Evolutionary conservation across 164 flowering plant species (phyloP), one percentile per base, ranked within the genome.

Genomic region (Vitis labrusca): DNA sequence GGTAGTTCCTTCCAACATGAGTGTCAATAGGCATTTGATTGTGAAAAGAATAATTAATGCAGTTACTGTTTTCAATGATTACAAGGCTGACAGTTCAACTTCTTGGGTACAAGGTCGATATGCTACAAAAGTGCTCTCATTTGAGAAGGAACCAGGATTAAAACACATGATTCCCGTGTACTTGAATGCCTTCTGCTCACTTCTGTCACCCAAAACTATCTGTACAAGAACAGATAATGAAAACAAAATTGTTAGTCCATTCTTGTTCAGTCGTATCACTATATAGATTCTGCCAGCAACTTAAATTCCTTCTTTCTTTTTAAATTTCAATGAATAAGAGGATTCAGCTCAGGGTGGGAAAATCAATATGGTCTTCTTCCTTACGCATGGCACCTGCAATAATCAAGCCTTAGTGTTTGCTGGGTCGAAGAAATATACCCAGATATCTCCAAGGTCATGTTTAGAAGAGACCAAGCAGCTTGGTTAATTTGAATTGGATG

Each of bases 61-160:
- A 9, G 7, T 48, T 55, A 50, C 50, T 12, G 47, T 48, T 44
- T 49, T 60, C 23, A 44, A 58, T 44, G 9, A 65, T 82, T 79
- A 90, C 73, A 93, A 54, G 69, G 90, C 83, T 49, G 94, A 94
- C 69, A 91, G 68, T 73, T 94, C 98, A 50, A 92, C 98, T 81
- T 92, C 97, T 63, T 84, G 91, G 49, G 86, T 84, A 76, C 93
- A 90, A 62, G 98, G 99, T 10, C 98, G 86, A 71, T 91, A 94
- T 11, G 88, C 99, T 47, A 85, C 92, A 65, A 94, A 94, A 1
- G 98, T 92, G 76, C 78, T 76, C 65, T 92, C 97, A 64, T 77
- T 79, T 56, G 99, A 84, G 78, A 94, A 94, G 58, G 99, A 91
- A 50, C 99, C 99, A 10, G 99, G 92, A 78, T 91, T 94, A 73